A percentile compares a stretch with the other conserved stretches of the same genome.
phyloP scores from a whole-genome alignment of 2,329 filamentous ascomycete genomes.

The Alternaria triticina region DNA sequence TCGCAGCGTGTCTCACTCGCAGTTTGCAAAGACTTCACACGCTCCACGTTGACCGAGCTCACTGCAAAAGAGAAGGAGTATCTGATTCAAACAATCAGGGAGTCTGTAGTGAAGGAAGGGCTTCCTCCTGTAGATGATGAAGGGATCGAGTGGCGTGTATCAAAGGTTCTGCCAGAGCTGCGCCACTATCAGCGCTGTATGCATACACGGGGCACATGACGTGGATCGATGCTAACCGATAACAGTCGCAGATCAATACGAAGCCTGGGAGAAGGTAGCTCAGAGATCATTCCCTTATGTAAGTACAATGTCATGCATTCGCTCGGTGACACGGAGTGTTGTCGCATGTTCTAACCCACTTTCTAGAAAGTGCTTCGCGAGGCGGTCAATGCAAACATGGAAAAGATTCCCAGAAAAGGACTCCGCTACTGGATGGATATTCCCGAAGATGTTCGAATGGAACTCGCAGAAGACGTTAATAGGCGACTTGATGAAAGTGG shows the following conservation, averaged over 20 bases:
- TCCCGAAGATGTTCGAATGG: background rate
- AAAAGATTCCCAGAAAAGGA: background rate
- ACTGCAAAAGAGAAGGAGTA: background rate
- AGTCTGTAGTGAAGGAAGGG: background rate
- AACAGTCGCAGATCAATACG: background rate
- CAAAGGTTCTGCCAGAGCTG: conserved; percentile 6
- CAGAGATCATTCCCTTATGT: background rate
- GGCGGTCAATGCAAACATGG: background rate
- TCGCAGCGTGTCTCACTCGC: conserved; percentile 3
- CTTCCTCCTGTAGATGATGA: background rate
- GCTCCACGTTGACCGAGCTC: background rate
- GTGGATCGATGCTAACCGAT: background rate
- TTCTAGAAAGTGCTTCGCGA: background rate
- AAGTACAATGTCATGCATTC: background rate
- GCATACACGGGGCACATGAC: background rate
- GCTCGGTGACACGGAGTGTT: background rate
- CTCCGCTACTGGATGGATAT: conserved; percentile 10
- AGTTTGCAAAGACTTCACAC: conserved; percentile 4
- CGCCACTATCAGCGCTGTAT: conserved; percentile 4
- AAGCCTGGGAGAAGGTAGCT: background rate
- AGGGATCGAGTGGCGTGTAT: conserved; percentile 7
- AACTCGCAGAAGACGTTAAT: conserved; percentile 1
- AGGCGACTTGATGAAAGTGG: background rate
- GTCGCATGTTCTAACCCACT: background rate
- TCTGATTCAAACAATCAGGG: background rate